phyloP scores from a whole-genome alignment of 2,329 filamentous ascomycete genomes.

The Sclerotinia subarctica region DNA sequence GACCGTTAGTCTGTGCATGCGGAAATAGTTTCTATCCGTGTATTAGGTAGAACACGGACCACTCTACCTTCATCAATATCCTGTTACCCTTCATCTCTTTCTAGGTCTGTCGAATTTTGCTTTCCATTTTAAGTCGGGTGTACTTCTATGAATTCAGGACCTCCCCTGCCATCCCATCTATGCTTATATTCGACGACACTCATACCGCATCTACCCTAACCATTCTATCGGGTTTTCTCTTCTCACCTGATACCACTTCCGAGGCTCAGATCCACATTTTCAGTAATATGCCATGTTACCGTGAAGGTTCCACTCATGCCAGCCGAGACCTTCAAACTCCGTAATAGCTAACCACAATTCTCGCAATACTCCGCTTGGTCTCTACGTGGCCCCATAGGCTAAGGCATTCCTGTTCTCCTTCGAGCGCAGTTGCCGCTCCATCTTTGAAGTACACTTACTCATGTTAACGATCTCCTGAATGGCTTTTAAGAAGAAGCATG shows the following conservation, averaged over 20 bases:
- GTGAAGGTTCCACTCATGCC: slow-evolving; percentile 3
- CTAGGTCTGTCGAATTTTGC: neutral
- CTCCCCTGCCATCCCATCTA: neutral
- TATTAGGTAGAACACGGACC: neutral
- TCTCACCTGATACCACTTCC: neutral
- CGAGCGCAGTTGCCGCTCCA: neutral
- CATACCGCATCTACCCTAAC: neutral
- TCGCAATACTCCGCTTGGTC: neutral
- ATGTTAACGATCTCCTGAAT: neutral
- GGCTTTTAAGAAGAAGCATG: neutral
- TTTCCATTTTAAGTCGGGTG: neutral
- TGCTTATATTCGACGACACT: neutral
- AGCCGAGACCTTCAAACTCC: neutral
- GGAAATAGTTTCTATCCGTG: neutral
- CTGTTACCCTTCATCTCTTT: neutral
- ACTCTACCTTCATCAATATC: neutral
- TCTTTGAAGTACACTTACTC: neutral
- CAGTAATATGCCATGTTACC: neutral
- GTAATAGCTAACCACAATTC: neutral
- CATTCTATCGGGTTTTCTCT: neutral
- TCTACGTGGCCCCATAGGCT: neutral
- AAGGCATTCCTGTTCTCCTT: neutral
- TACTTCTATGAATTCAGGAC: neutral
- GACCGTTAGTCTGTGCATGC: slow-evolving; percentile 18
- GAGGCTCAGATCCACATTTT: neutral